Base-by-base conservation (phyloP, 352 stramenopile species). In the Globisporangium recalcitrans region DNA sequence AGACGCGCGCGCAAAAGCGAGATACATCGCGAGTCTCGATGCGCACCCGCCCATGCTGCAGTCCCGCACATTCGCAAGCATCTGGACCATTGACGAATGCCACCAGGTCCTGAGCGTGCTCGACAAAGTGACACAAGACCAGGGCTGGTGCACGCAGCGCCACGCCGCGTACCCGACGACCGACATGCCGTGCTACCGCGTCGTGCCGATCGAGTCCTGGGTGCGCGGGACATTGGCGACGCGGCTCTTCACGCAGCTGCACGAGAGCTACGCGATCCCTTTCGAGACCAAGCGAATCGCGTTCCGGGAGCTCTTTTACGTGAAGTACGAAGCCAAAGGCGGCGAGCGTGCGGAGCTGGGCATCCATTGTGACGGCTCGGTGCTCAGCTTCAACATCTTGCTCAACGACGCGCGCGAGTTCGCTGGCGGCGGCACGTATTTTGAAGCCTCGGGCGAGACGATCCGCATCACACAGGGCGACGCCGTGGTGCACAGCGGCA, bases 381-480 rank as follows among this genome's bases (percentile, higher is more conserved):
- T 97, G 4, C 64, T 98, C n/a, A 98, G 91, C n/a, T 98, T 98
- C 68, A 97, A 97, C 56, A 68, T 98, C 21, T 56, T 97, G 52
- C 72, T 98, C 8, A 97, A 96, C 68, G 62, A 75, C 6, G 67
- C 69, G 0, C 44, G 71, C 11, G 85, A 96, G 22, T 98, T 98
- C 68, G 74, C 81, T 21, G 95, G 93, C 44, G 95, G 95, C 21
- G 95, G 95, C 38, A 98, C 95, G 16, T 96, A 91, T 60, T 98
- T 98, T 62, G 90, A 96, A 68, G 81, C 75, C 22, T 75, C 76
- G 9, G 64, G 87, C 34, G 66, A 62, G 14, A 95, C 82, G 0
- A 60, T 95, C 2, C 82, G 89, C 62, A 87, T 89, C 52, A 65
- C 78, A 7, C 80, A 95, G 61, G 95, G 95, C 38, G 88, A 97